Evolutionary conservation across 495 filamentous ascomycete genomes (phyloP), one percentile per base, ranked within the genome.

Genomic region (Daldinia vernicosa): DNA sequence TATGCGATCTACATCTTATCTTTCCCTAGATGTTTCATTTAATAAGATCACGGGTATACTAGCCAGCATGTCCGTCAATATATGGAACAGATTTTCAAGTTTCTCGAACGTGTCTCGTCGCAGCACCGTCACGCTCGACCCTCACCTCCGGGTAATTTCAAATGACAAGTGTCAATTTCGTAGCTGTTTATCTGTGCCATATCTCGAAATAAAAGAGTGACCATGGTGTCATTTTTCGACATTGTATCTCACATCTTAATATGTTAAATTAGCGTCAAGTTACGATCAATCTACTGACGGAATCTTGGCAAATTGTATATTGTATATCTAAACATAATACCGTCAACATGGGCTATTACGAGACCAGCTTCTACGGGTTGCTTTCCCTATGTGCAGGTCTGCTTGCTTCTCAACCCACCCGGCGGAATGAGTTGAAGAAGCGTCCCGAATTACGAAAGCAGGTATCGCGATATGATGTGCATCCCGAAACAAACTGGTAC

Each of bases 101-200:
- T 24, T 65, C 60, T 66, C 67, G 43, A 61, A 72, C 66, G 37
- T 27, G 37, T 66, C 24, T 68, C 52, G 72, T 74, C 72, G 60
- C 72, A 74, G 60, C 54, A 27, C 37, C 37, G 60, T 55, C 33
- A 39, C 64, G 72, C 72, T 74, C 74, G 66, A 65, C 72, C 72
- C 61, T 66, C 61, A 40, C 39, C n/a, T 60, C 75, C 75, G 75
- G 75, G 55, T 77, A 77, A 77, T 75, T 61, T 53, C 58, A 77
- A 77, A 75, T 67, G 64, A 77, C 75, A 77, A 73, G 75, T 77
- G 72, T 75, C 75, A 77, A 66, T 35, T 35, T 17, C 30, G 6
- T 35, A 6, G 15, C 1, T 56, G 7, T 56, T 56, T 35, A 11
- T 35, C 9, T 12, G 9, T 57, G 66, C 63, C 53, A 35, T 63